A percentile compares a stretch with the other conserved stretches of the same genome.
Evolutionary conservation across 805 yeast species (phyloP).

Genomic region (Metschnikowia continentalis): DNA sequence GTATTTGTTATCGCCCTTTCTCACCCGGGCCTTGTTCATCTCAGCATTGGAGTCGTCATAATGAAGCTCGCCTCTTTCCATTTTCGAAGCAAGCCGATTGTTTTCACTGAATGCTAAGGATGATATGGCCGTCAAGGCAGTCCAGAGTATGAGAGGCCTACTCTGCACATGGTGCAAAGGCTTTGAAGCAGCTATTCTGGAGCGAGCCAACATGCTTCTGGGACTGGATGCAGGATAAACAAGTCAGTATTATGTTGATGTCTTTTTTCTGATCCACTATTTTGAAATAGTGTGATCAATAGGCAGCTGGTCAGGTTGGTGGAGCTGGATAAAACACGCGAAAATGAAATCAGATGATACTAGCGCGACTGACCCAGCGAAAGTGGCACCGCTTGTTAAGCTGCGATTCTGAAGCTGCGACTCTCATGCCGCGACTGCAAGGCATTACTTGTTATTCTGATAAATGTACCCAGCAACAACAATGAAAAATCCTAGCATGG

Average conservation of each 20-base stretch:
- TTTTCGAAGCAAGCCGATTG: constrained; percentile 53
- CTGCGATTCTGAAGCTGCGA: background rate
- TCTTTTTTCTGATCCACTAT: no score
- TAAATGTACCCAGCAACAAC: constrained; percentile 16
- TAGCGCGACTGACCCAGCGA: background rate
- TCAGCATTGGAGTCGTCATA: constrained; percentile 32
- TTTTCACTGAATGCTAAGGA: constrained; percentile 38
- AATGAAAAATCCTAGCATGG: constrained; percentile 10
- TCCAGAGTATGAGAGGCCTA: constrained; percentile 13
- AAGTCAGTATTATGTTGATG: no score
- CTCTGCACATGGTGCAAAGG: constrained; percentile 5
- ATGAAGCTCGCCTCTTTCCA: constrained; percentile 50
- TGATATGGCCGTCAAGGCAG: constrained; percentile 20
- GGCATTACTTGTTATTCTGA: constrained; percentile 6
- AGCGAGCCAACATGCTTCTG: background rate
- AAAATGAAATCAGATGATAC: constrained; percentile 1
- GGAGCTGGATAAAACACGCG: background rate
- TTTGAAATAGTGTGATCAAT: background rate
- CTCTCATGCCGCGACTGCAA: background rate
- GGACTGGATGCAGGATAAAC: background rate
- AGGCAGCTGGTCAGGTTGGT: background rate
- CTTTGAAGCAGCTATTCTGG: background rate
- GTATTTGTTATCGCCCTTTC: constrained; percentile 22
- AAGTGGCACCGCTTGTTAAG: background rate
- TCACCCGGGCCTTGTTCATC: constrained; percentile 21